Evolutionary conservation across 345 rosid species (phyloP).

Genomic region (Bruguiera parviflora): DNA sequence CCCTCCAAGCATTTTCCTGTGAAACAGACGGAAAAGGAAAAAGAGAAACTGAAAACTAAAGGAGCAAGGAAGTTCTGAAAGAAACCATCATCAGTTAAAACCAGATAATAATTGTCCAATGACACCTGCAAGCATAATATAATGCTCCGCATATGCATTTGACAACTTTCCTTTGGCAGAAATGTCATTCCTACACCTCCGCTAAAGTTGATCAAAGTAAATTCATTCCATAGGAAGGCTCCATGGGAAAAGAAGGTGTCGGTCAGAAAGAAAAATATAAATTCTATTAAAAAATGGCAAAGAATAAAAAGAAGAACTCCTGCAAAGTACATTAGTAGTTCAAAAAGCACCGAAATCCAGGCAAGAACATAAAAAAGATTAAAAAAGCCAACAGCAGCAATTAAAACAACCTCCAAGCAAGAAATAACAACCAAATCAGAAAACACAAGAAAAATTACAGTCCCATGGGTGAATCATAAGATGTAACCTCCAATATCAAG

Average conservation of each 20-base stretch:
- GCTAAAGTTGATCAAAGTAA: constrained; percentile 1
- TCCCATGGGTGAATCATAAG: constrained; percentile 3
- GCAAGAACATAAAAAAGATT: too few species aligned
- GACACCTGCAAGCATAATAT: not conserved
- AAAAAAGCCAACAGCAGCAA: not conserved
- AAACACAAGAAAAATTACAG: not conserved
- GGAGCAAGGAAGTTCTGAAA: too few species aligned
- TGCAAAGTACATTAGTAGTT: not conserved
- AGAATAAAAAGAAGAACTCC: not conserved
- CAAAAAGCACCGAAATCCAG: constrained; percentile 1
- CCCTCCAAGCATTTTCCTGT: not conserved
- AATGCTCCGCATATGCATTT: not conserved
- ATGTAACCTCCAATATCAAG: constrained; percentile 89
- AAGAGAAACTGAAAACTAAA: too few species aligned
- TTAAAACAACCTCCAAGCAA: not conserved
- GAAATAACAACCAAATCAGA: not conserved
- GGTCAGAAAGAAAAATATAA: not conserved
- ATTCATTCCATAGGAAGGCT: not conserved
- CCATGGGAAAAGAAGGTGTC: not conserved
- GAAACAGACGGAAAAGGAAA: not conserved
- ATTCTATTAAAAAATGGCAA: too few species aligned
- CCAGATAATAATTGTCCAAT: too few species aligned
- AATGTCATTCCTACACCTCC: not conserved
- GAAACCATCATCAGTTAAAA: too few species aligned
- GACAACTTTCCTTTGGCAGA: too few species aligned